Percentiles rank a stretch among this genome's conserved stretches.
Conservation (phyloP, 306 rosid species). For the Glycyrrhiza uralensis region DNA sequence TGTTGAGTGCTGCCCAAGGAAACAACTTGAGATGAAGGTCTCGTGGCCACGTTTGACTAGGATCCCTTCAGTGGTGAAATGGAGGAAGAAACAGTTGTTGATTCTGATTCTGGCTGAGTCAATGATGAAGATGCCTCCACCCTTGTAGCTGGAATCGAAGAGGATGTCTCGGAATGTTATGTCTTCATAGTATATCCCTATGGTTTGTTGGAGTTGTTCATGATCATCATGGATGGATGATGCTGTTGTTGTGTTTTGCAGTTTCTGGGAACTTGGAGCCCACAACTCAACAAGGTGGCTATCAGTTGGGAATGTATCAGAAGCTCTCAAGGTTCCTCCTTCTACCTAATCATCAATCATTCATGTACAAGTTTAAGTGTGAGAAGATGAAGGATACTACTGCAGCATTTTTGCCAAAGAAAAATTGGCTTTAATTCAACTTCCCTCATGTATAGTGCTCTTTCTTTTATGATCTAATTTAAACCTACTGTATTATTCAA, state of each 20-base stretch:
- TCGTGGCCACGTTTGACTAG: constrained; percentile 53
- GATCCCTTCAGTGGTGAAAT: constrained; percentile 58
- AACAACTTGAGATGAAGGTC: constrained; percentile 47
- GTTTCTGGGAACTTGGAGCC: constrained; percentile 31
- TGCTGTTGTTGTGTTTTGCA: neutral
- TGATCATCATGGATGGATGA: neutral
- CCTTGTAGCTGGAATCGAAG: constrained; percentile 55
- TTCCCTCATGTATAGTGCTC: too few relatives aligned
- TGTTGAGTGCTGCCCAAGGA: constrained; percentile 60
- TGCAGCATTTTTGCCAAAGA: constrained; percentile 20
- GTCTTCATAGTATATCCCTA: constrained; percentile 51
- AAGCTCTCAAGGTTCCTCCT: constrained; percentile 62
- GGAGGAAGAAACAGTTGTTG: constrained; percentile 57
- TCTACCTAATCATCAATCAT: constrained; percentile 28
- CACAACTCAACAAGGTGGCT: constrained; percentile 49
- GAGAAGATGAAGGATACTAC: neutral
- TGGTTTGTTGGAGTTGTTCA: constrained; percentile 19
- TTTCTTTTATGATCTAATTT: too few relatives aligned
- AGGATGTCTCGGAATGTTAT: constrained; percentile 58
- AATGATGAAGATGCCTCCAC: constrained; percentile 51
- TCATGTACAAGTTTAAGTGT: neutral
- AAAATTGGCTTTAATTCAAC: too few relatives aligned
- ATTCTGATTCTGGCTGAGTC: constrained; percentile 55
- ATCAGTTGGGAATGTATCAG: constrained; percentile 48
- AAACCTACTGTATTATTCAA: too few relatives aligned